Base-by-base conservation (phyloP, 2,329 filamentous ascomycete species). In the Zalaria obscura region DNA sequence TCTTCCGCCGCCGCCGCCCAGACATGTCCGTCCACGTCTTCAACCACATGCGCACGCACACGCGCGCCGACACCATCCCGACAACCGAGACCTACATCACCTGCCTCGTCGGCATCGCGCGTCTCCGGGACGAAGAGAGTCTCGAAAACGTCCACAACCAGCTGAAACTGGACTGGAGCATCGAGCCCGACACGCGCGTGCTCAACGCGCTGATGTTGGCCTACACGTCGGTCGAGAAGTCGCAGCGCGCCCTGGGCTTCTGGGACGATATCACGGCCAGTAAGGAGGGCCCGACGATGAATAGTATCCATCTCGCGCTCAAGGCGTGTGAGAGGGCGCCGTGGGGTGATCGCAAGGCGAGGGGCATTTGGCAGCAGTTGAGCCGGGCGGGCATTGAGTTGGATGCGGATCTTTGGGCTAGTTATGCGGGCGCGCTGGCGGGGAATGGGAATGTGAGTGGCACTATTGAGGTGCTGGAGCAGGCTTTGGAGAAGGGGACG, bases 21-120 rank as follows among this genome's bases (percentile, higher is more conserved):
- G 88, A 96, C 53, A 87, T 95, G 73, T 88, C 84, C 3, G 78
- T 77, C 37, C 72, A 87, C 47, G 78, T 93, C 29, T 95, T 98
- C 60, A 83, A 83, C 9, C 85, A 95, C 57, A 96, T 96, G 88
- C 82, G 87, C n/a, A 73, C 81, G 39, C 80, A 87, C 48, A 69
- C 72, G 25, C 75, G 79, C 43, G 64, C 65, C 3, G 63, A 66
- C 1, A 73, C 76, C 25, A 75, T 81, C 1, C 86, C 91, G 0
- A 79, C 70, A 3, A 61, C 74, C 6, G 78, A 84, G 36, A 83
- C 82, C 4, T 98, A 98, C 55, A 72, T 84, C 3, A 65, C 71
- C 29, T 88, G 80, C 47, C 80, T 96, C 43, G 75, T 83, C 45
- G 84, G 86, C 2, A 73, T 94, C 25, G 56, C 54, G 4, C 50